Evolutionary conservation across 2,329 filamentous ascomycete species (phyloP), one percentile per base, ranked within the genome.

Genomic region (Trichoderma cornu-damae): DNA sequence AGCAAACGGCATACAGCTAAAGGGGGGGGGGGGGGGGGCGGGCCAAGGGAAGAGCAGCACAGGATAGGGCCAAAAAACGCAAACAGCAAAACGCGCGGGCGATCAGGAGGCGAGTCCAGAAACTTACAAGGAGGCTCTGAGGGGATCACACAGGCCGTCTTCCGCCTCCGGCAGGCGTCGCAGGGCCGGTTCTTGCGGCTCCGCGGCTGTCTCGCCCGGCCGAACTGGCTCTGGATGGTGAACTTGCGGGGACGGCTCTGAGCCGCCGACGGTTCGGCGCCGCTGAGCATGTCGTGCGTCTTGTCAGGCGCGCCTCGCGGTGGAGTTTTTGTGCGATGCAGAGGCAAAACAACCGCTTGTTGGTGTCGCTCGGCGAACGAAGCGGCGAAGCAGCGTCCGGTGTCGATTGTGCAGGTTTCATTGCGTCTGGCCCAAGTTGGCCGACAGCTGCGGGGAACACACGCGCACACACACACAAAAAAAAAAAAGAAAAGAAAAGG

Each of bases 131-230:
- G 76, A 50, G 75, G 75, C 58, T 70, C 66, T 9, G 67, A 67
- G 28, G 73, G 70, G 55, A 78, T 77, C 6, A 77, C 71, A 62
- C 75, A 78, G n/a, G 73, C 76, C 40, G 75, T 77, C 66, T 77
- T 78, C 16, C 76, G 68, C 46, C 67, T 67, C 7, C 75, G 72
- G 60, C 76, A 78, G 9, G 70, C 68, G 64, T 78, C 76, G 59
- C 76, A 78, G 2, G 76, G 76, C 24, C 74, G 70, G 57, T 74
- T 75, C 65, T 77, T 78, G 58, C 75, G 72, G 63, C 76, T 77
- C 55, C 75, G 64, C 32, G 70, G 72, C 62, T 71, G 67, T 49
- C 73, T 65, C 18, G 73, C 68, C 43, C 66, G 67, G 58, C 73
- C 73, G 63, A 75, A 75, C 60, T 72, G 71, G 64, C 72, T 75